Conservation (phyloP, 169 alveolate species). For the Toxoplasma gondii region DNA sequence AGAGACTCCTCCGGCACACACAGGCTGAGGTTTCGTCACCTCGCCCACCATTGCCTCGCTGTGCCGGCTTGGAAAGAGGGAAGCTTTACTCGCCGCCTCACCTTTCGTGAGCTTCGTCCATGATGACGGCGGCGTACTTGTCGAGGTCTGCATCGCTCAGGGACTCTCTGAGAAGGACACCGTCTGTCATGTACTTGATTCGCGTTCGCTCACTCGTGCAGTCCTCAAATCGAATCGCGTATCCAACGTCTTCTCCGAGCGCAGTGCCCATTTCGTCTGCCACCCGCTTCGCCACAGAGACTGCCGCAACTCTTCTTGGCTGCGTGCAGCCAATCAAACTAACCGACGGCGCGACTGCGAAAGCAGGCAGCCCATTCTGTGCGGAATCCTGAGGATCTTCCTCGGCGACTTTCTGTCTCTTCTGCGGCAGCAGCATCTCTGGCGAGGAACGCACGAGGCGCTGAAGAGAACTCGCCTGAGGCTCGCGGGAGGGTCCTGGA, state of each 20-base stretch:
- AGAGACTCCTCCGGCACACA: no score
- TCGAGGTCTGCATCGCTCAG: conserved; percentile 98
- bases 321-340: conserved; percentile 98
- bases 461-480: neutral
- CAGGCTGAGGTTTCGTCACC: neutral
- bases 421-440: conserved; percentile 73
- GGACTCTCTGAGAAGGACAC: conserved; percentile 98
- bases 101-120: conserved; percentile 99
- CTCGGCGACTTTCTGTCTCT: no score
- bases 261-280: conserved; percentile 97
- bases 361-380: no score
- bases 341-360: conserved; percentile 6
- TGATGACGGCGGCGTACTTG: conserved; percentile 95
- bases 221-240: conserved; percentile 99
- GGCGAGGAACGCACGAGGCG: conserved; percentile 8
- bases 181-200: conserved; percentile 99
- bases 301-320: conserved; percentile 99
- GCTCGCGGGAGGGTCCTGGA: no score
- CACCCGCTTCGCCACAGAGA: conserved; percentile 99
- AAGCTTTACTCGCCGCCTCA: neutral
- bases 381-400: no score
- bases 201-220: conserved; percentile 93
- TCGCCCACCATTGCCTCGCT: neutral
- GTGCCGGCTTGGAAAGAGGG: neutral
- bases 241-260: conserved; percentile 98